phyloP scores from a whole-genome alignment of 1,284 basidiomycete species.

The Pyrrhoderma lamaoense region DNA sequence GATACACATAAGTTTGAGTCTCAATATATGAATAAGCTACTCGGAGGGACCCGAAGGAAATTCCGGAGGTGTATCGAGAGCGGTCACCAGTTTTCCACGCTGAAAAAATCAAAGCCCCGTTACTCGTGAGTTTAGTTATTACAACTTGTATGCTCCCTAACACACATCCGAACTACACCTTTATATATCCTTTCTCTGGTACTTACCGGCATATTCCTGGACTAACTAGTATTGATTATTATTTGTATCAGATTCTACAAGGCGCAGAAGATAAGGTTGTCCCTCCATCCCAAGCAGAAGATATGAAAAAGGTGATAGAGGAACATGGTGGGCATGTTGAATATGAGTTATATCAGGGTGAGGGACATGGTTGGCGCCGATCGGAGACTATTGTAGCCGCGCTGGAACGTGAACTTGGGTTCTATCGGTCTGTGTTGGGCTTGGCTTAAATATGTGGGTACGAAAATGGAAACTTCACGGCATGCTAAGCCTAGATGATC shows the following conservation, averaged over 20 bases:
- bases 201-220: not conserved
- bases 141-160: too few species aligned
- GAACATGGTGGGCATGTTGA: slow-evolving; percentile 38
- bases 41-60: slow-evolving; percentile 47
- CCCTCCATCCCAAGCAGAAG: slow-evolving; percentile 46
- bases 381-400: slow-evolving; percentile 38
- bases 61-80: slow-evolving; percentile 41
- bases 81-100: slow-evolving; percentile 47
- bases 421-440: slow-evolving; percentile 28
- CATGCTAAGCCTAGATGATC: too few species aligned
- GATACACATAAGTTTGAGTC: slow-evolving; percentile 66
- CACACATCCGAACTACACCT: not conserved
- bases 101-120: slow-evolving; percentile 40
- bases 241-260: slow-evolving; percentile 39
- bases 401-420: slow-evolving; percentile 37
- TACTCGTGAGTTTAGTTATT: slow-evolving; percentile 35
- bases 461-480: too few species aligned
- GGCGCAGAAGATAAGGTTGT: slow-evolving; percentile 51
- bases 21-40: slow-evolving; percentile 43
- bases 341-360: slow-evolving; percentile 43
- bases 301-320: slow-evolving; percentile 37
- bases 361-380: slow-evolving; percentile 50
- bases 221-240: not conserved
- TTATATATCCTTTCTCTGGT: not conserved
- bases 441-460: slow-evolving; percentile 26